phyloP scores from a whole-genome alignment of 2,329 filamentous ascomycete species.

The Sporothrix schenckii region DNA sequence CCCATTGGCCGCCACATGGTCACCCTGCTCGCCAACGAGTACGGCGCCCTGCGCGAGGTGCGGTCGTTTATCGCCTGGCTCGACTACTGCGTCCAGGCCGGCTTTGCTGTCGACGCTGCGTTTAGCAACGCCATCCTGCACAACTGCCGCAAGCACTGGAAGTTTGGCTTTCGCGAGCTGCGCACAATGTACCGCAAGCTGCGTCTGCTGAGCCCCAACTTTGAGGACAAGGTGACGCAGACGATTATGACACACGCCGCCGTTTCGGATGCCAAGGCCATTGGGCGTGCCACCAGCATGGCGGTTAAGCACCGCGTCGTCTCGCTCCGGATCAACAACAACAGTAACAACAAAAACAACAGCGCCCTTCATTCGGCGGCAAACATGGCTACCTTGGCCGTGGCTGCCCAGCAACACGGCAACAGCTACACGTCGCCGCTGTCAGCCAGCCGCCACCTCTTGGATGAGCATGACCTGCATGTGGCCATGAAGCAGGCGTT shows the following conservation, averaged over 20 bases:
- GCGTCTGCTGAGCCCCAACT: conserved; percentile 41
- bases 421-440: conserved; percentile 31
- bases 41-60: conserved; percentile 47
- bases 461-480: conserved; percentile 43
- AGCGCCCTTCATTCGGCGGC: neutral
- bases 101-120: conserved; percentile 44
- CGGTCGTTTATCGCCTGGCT: conserved; percentile 49
- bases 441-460: conserved; percentile 35
- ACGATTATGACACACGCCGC: conserved; percentile 46
- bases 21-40: conserved; percentile 50
- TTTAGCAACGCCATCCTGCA: conserved; percentile 49
- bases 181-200: conserved; percentile 44
- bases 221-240: conserved; percentile 47
- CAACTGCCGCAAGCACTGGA: conserved; percentile 47
- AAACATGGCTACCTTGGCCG: neutral
- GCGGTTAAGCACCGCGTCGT: conserved; percentile 37
- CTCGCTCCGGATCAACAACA: conserved; percentile 37
- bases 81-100: conserved; percentile 44
- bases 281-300: conserved; percentile 27
- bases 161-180: conserved; percentile 45
- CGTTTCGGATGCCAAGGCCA: conserved; percentile 40
- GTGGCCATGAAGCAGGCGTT: conserved; percentile 50
- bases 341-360: conserved; percentile 20
- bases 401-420: neutral
- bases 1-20: conserved; percentile 46